Evolutionary conservation across 2,329 filamentous ascomycete species (phyloP).

Genomic region (Colletotrichum tabaci): DNA sequence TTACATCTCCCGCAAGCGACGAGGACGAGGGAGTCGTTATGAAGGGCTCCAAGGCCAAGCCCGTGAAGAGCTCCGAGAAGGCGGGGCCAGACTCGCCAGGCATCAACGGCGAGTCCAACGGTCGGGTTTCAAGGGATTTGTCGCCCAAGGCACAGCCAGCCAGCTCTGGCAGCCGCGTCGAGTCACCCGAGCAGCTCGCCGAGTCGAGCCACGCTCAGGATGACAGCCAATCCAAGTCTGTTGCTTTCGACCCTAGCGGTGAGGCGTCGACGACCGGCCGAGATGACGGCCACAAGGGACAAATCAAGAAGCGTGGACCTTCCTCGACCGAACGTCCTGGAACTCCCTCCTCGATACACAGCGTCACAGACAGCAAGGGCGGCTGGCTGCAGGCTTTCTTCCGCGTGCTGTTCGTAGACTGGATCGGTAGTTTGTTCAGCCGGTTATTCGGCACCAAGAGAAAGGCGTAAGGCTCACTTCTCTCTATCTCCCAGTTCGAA

Average conservation of each 20-base stretch:
- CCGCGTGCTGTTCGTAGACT: slow-evolving; percentile 55
- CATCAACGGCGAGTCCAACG: slow-evolving; percentile 30
- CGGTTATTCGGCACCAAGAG: slow-evolving; percentile 42
- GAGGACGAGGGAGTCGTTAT: slow-evolving; percentile 60
- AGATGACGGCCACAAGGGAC: slow-evolving; percentile 24
- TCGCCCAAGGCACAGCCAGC: slow-evolving; percentile 19
- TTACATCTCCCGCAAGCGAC: slow-evolving; percentile 49
- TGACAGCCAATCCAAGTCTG: neutral
- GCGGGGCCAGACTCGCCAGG: slow-evolving; percentile 13
- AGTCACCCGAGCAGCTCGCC: slow-evolving; percentile 25
- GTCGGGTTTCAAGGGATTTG: slow-evolving; percentile 20
- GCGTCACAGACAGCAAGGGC: slow-evolving; percentile 44
- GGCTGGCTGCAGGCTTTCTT: slow-evolving; percentile 55
- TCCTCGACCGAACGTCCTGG: slow-evolving; percentile 36
- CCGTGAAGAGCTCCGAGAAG: slow-evolving; percentile 16
- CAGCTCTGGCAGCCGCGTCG: slow-evolving; percentile 25
- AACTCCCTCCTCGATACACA: slow-evolving; percentile 45
- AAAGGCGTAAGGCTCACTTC: slow-evolving; percentile 40
- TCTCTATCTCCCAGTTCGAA: slow-evolving; percentile 23
- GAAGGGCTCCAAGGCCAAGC: slow-evolving; percentile 45
- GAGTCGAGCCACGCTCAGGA: slow-evolving; percentile 5
- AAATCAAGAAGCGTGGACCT: slow-evolving; percentile 42
- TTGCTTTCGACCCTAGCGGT: neutral
- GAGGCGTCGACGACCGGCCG: slow-evolving; percentile 14
- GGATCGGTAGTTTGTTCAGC: slow-evolving; percentile 54